Conservation (phyloP, 2,329 filamentous ascomycete species). For the Aspergillus ibericus region DNA sequence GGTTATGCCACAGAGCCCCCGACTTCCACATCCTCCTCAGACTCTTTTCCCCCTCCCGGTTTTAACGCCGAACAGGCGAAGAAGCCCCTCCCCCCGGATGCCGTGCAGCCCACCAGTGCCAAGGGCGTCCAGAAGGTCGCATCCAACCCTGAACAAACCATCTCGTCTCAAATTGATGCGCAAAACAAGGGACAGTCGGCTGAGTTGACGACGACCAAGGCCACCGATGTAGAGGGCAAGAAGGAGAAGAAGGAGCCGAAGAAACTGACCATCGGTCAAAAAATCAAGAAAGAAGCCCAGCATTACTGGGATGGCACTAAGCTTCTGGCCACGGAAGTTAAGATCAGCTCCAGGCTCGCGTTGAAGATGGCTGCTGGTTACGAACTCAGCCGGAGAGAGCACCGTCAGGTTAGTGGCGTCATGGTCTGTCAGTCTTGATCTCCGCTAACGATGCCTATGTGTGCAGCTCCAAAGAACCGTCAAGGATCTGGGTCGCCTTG, state of each 20-base stretch:
- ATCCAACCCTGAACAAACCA: constrained; percentile 40
- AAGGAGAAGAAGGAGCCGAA: constrained; percentile 70
- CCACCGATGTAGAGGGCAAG: constrained; percentile 52
- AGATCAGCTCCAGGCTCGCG: constrained; percentile 85
- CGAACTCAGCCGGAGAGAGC: constrained; percentile 89
- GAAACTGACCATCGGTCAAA: constrained; percentile 86
- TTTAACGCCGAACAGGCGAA: constrained; percentile 90
- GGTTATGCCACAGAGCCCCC: constrained; percentile 59
- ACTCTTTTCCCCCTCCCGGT: constrained; percentile 74
- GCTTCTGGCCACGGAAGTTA: constrained; percentile 85
- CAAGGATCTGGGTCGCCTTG: constrained; percentile 85
- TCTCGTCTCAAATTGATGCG: constrained; percentile 47
- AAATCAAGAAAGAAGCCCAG: constrained; percentile 87
- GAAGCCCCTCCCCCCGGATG: constrained; percentile 70
- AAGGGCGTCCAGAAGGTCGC: constrained; percentile 40
- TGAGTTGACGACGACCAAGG: constrained; percentile 64
- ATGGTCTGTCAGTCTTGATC: not conserved
- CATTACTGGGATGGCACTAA: constrained; percentile 99
- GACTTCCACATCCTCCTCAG: constrained; percentile 46
- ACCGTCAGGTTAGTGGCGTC: constrained; percentile 65
- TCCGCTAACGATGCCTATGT: not conserved
- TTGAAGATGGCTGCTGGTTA: constrained; percentile 98
- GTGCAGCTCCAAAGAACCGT: constrained; percentile 77
- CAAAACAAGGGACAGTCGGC: constrained; percentile 54
- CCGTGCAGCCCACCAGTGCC: constrained; percentile 31